phyloP scores from a whole-genome alignment of 2,329 filamentous ascomycete species.

The Plectosphaerella cucumerina region DNA sequence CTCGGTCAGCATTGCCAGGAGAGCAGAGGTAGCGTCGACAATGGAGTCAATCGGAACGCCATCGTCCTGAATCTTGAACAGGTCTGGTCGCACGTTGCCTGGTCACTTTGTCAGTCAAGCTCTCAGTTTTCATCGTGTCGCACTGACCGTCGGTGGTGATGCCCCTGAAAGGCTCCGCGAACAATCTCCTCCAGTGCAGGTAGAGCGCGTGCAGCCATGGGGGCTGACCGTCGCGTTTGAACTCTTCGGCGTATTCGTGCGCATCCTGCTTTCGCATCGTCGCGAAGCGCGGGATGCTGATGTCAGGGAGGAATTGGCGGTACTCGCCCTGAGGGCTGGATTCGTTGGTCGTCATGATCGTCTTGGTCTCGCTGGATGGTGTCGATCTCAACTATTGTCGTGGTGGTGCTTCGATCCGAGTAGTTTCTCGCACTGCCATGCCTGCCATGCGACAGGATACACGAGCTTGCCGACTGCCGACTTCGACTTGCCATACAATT shows the following conservation, averaged over 20 bases:
- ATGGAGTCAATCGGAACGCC: constrained; percentile 55
- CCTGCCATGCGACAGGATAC: no score
- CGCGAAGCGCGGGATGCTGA: constrained; percentile 57
- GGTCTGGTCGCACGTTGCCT: constrained; percentile 46
- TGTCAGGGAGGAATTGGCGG: constrained; percentile 58
- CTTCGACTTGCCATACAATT: no score
- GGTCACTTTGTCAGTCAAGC: no score
- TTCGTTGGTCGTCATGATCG: background rate
- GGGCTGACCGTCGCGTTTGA: constrained; percentile 54
- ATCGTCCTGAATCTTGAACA: constrained; percentile 61
- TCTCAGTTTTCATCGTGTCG: background rate
- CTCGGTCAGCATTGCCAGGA: constrained; percentile 42
- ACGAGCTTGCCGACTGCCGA: no score
- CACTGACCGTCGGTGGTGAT: constrained; percentile 61
- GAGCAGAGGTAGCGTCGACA: constrained; percentile 40
- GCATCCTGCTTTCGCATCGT: constrained; percentile 59
- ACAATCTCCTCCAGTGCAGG: constrained; percentile 52
- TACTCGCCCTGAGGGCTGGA: constrained; percentile 30
- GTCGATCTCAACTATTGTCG: background rate
- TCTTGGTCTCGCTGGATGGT: background rate
- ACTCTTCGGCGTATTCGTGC: constrained; percentile 56
- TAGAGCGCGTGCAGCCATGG: constrained; percentile 65
- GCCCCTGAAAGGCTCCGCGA: constrained; percentile 66
- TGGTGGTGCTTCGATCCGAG: background rate
- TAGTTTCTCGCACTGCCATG: background rate